Evolutionary conservation across 257 asterid species (phyloP).

Genomic region (Przewalskia tangutica): DNA sequence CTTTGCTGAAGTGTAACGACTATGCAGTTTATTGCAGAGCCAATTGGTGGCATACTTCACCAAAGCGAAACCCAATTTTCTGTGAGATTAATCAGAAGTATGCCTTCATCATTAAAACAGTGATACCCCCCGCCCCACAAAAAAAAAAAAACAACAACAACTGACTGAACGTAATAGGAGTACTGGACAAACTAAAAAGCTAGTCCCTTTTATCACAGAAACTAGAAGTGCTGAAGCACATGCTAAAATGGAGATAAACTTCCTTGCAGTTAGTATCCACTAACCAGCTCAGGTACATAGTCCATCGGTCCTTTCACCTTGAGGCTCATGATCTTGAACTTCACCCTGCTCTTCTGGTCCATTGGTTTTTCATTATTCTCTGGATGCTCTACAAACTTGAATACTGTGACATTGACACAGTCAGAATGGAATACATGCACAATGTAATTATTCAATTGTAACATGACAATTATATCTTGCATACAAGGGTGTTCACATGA

Average conservation of each 20-base stretch:
- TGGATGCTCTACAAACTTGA: slow-evolving; percentile 92
- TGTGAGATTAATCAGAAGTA: background rate
- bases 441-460: background rate
- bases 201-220: background rate
- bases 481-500: background rate
- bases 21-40: background rate
- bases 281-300: slow-evolving; percentile 86
- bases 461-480: background rate
- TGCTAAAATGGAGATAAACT: background rate
- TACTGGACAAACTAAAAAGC: background rate
- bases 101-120: background rate
- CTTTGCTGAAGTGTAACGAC: background rate
- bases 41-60: background rate
- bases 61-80: background rate
- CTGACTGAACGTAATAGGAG: background rate
- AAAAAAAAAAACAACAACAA: background rate
- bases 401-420: slow-evolving; percentile 39
- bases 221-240: background rate
- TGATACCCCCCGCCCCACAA: background rate
- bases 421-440: slow-evolving; percentile 1
- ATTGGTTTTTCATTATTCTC: slow-evolving; percentile 85
- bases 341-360: slow-evolving; percentile 87
- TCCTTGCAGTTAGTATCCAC: slow-evolving; percentile 16
- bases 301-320: slow-evolving; percentile 88
- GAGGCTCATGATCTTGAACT: slow-evolving; percentile 92